These are phyloP conservation scores for Zychaea mexicana DNA, from an alignment of 371 early-diverging fungal genomes.

Conservation along the genomic window DNA sequence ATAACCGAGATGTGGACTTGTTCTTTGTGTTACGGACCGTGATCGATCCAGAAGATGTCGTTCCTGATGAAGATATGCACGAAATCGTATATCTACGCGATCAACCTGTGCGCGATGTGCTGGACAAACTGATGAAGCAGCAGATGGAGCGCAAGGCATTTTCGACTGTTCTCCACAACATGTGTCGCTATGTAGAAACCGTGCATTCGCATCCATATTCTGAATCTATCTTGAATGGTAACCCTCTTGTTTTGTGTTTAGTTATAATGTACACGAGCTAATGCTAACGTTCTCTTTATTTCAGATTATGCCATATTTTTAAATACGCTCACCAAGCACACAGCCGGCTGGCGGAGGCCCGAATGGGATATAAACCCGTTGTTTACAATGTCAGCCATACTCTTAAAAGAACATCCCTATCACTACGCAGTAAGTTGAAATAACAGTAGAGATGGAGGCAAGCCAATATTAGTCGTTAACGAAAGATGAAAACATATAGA, in stretches of 20 bases:
- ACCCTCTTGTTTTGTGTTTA: not conserved
- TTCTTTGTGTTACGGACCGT: slow-evolving; percentile 61
- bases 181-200: slow-evolving; percentile 55
- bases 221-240: slow-evolving; percentile 44
- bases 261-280: not conserved
- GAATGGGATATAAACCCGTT: slow-evolving; percentile 61
- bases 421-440: slow-evolving; percentile 33
- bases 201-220: slow-evolving; percentile 58
- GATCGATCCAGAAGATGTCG: slow-evolving; percentile 56
- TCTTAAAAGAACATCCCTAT: slow-evolving; percentile 52
- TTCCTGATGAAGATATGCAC: slow-evolving; percentile 51
- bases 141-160: slow-evolving; percentile 59
- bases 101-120: slow-evolving; percentile 63
- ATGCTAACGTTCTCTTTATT: not conserved
- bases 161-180: slow-evolving; percentile 58
- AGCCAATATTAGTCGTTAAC: not conserved
- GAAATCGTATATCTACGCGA: slow-evolving; percentile 57
- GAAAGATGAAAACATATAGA: too few species aligned
- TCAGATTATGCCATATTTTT: slow-evolving; percentile 48
- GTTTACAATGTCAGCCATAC: slow-evolving; percentile 50
- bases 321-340: slow-evolving; percentile 42
- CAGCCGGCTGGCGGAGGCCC: slow-evolving; percentile 47
- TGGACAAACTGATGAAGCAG: slow-evolving; percentile 61
- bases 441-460: not conserved
- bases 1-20: slow-evolving; percentile 52